Conservation (phyloP, 768 basidiomycete species). For the Lentinula sp. region DNA sequence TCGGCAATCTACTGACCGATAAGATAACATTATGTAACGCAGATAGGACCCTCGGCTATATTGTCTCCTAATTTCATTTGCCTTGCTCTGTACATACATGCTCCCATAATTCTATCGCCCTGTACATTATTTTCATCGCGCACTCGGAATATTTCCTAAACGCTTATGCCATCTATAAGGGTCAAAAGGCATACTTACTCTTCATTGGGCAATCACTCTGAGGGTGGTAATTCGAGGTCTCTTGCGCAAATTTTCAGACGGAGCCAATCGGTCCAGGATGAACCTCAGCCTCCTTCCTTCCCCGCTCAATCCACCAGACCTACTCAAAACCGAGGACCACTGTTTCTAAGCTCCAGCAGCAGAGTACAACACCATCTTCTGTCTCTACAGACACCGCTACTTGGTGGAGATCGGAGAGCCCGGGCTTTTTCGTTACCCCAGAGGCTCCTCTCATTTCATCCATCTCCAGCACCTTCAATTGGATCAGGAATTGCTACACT, state of each 20-base stretch:
- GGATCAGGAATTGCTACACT: conserved; percentile 23
- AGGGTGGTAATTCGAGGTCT: conserved; percentile 8
- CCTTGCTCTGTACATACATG: background rate
- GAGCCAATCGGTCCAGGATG: background rate
- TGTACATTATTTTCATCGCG: background rate
- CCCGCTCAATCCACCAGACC: conserved; percentile 14
- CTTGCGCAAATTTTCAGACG: conserved; percentile 1
- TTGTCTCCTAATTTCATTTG: background rate
- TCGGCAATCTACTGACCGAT: conserved; percentile 35
- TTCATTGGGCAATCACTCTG: conserved; percentile 15
- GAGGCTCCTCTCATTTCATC: background rate
- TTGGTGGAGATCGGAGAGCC: background rate
- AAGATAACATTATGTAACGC: background rate
- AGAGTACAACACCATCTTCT: conserved; percentile 27
- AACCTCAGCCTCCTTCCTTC: conserved; percentile 14
- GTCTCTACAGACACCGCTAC: conserved; percentile 2
- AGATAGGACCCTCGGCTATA: background rate
- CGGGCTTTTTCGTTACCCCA: background rate
- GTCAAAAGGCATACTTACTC: conserved; percentile 30
- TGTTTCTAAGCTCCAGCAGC: conserved; percentile 18
- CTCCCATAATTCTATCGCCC: background rate
- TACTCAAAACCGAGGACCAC: background rate
- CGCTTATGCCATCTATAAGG: conserved; percentile 43
- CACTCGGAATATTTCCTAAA: background rate
- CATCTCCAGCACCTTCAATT: conserved; percentile 8